Evolutionary conservation across 257 asterid genomes (phyloP).

Genomic region (Capsicum rhomboideum): DNA sequence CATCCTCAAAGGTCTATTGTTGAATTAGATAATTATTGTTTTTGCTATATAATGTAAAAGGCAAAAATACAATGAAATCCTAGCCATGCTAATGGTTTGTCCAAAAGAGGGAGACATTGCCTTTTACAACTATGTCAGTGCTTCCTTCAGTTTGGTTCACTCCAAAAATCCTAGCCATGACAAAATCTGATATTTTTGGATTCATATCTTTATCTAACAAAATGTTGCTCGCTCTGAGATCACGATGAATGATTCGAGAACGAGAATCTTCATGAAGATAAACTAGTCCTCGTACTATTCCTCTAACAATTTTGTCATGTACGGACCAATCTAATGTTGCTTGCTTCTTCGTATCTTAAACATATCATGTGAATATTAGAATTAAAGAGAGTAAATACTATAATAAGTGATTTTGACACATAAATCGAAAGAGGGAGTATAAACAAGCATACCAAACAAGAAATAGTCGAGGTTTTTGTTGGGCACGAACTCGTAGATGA

Average conservation of each 20-base stretch:
- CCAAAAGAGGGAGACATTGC: no score
- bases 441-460: neutral
- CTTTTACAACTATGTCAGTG: neutral
- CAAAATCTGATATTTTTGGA: neutral
- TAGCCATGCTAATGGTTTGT: no score
- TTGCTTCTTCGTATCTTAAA: neutral
- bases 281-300: neutral
- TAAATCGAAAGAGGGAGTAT: no score
- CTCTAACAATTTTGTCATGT: neutral
- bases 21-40: no score
- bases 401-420: no score
- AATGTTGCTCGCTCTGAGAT: neutral
- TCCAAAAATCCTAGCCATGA: neutral
- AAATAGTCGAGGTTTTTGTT: no score
- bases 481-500: no score
- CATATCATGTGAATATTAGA: no score
- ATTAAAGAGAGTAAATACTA: no score
- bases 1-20: no score
- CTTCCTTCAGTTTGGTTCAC: neutral
- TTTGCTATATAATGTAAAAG: no score
- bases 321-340: neutral
- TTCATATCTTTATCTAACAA: neutral
- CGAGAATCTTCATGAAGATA: neutral
- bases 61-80: no score
- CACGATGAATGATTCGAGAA: neutral